phyloP scores from a whole-genome alignment of 2,329 filamentous ascomycete species.

The Pseudogymnoascus sp. region DNA sequence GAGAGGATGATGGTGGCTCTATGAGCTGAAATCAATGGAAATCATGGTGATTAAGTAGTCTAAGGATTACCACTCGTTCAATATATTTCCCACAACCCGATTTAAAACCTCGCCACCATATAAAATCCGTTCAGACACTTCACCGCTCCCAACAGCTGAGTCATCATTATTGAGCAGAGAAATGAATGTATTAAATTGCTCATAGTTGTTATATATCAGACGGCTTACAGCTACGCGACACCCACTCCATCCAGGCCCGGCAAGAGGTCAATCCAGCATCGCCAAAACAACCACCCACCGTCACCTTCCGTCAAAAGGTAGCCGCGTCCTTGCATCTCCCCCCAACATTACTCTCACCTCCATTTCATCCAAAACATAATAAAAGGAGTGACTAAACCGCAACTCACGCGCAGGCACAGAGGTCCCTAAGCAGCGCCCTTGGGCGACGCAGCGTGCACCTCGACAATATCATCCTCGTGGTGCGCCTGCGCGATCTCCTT shows the following conservation, averaged over 20 bases:
- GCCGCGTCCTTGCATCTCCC: background rate
- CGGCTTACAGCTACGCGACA: background rate
- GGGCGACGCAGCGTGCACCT: background rate
- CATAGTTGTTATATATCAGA: constrained; percentile 6
- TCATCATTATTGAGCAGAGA: background rate
- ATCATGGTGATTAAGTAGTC: background rate
- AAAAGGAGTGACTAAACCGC: background rate
- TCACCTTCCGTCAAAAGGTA: background rate
- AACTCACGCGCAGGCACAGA: background rate
- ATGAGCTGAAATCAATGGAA: background rate
- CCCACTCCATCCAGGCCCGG: background rate
- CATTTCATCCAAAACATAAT: background rate
- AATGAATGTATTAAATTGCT: background rate
- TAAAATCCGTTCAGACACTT: background rate
- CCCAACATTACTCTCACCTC: background rate
- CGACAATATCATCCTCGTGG: background rate
- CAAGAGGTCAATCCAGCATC: background rate
- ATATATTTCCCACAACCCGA: background rate
- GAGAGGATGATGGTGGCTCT: background rate
- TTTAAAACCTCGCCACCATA: background rate
- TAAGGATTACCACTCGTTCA: background rate
- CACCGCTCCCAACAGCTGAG: background rate
- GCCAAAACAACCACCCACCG: background rate
- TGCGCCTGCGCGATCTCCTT: constrained; percentile 38
- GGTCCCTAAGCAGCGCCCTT: background rate